Conservation (phyloP, 495 filamentous ascomycete genomes). For the Acidiella bohemica region DNA sequence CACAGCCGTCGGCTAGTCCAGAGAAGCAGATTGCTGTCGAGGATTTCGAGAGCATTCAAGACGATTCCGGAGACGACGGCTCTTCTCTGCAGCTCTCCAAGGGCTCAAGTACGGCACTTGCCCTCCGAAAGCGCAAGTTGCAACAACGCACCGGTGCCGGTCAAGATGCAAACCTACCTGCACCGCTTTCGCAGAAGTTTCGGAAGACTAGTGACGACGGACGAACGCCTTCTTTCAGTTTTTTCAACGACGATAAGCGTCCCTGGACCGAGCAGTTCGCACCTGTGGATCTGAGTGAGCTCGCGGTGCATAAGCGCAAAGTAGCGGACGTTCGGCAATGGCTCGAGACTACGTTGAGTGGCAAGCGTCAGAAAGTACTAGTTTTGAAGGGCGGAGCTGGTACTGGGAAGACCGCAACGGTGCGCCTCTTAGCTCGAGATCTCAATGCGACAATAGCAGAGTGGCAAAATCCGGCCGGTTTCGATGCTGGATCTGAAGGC, state of each 20-base stretch:
- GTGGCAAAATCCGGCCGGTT: conserved; percentile 71
- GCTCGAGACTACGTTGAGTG: conserved; percentile 59
- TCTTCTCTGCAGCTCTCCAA: conserved; percentile 6
- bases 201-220: conserved; percentile 21
- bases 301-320: conserved; percentile 88
- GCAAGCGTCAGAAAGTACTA: conserved; percentile 50
- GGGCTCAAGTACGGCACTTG: conserved; percentile 15
- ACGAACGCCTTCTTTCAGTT: conserved; percentile 20
- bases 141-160: neutral
- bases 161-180: neutral
- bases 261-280: conserved; percentile 83
- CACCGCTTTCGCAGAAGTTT: conserved; percentile 28
- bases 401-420: conserved; percentile 78
- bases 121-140: conserved; percentile 22
- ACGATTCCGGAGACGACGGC: conserved; percentile 27
- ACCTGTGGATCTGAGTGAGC: conserved; percentile 58
- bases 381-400: conserved; percentile 86
- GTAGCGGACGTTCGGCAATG: conserved; percentile 72
- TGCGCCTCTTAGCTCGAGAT: conserved; percentile 58
- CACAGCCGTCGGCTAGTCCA: conserved; percentile 19
- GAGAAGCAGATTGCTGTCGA: conserved; percentile 21
- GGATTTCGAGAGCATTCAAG: conserved; percentile 34
- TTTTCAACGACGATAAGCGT: conserved; percentile 25
- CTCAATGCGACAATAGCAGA: conserved; percentile 65
- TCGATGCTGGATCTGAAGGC: conserved; percentile 42